These are phyloP conservation scores for Penicillium sp. DNA, from an alignment of 2,329 filamentous ascomycete genomes.

Conservation along the genomic window DNA sequence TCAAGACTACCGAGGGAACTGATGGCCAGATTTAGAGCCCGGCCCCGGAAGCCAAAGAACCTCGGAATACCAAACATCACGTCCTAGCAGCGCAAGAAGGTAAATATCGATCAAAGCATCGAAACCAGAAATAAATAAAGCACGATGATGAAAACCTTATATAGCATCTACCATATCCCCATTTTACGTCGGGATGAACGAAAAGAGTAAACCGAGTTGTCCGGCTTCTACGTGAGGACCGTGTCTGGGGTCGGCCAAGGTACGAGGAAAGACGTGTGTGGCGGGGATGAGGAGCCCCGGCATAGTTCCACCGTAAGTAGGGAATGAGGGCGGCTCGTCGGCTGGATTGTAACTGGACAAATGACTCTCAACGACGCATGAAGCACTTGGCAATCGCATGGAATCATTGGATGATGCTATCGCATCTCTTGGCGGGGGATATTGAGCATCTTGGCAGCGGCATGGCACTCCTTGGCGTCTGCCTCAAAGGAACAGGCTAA, in stretches of 20 bases:
- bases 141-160: conserved; percentile 25
- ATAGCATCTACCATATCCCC: conserved; percentile 21
- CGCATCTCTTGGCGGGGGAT: conserved; percentile 16
- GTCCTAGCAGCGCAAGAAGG: conserved; percentile 16
- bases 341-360: conserved; percentile 13
- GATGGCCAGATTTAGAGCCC: conserved; percentile 41
- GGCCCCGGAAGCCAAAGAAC: conserved; percentile 34
- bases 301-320: conserved; percentile 10
- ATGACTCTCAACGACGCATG: conserved; percentile 3
- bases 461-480: conserved; percentile 6
- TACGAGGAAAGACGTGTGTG: conserved; percentile 24
- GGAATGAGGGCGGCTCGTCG: conserved; percentile 21
- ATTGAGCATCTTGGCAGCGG: conserved; percentile 7
- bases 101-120: conserved; percentile 12
- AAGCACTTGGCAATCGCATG: conserved; percentile 12
- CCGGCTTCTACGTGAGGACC: conserved; percentile 13
- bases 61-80: conserved; percentile 36
- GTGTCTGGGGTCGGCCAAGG: conserved; percentile 30
- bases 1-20: conserved; percentile 50
- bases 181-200: conserved; percentile 24
- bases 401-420: conserved; percentile 11
- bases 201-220: conserved; percentile 32
- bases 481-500: not conserved
- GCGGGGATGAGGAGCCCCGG: conserved; percentile 19
- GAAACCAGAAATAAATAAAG: not conserved